A percentile compares a stretch with the other conserved stretches of the same genome.
phyloP scores from a whole-genome alignment of 2,329 filamentous ascomycete species.

The Hymenoscyphus fraxineus region DNA sequence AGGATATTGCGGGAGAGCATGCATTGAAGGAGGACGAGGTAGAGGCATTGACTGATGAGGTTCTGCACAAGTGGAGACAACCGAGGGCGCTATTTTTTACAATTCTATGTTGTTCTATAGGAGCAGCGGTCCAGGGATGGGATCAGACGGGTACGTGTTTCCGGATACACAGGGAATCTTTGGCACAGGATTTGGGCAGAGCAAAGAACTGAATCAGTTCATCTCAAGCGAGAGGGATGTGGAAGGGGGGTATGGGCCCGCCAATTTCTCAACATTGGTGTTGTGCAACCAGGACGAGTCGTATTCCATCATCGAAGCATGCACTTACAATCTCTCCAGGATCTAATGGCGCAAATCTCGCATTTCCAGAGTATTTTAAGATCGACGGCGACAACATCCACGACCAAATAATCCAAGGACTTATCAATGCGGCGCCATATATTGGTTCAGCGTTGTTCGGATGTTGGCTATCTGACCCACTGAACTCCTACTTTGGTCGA shows the following conservation, averaged over 20 bases:
- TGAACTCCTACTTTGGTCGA: conserved; percentile 65
- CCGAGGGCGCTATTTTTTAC: conserved; percentile 62
- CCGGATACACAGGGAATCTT: background rate
- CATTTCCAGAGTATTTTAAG: conserved; percentile 46
- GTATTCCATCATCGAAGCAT: background rate
- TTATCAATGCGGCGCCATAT: conserved; percentile 58
- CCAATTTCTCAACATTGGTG: too few relatives aligned
- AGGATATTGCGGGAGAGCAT: conserved; percentile 53
- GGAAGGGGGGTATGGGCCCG: too few relatives aligned
- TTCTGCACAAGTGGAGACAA: conserved; percentile 64
- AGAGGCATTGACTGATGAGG: conserved; percentile 56
- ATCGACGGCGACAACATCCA: conserved; percentile 38
- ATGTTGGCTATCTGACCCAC: conserved; percentile 63
- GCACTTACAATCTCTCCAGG: conserved; percentile 7
- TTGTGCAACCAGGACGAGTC: too few relatives aligned
- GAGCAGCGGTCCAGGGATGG: conserved; percentile 56
- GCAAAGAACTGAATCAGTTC: too few relatives aligned
- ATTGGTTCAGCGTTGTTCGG: conserved; percentile 51
- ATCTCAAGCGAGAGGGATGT: too few relatives aligned
- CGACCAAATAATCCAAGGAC: conserved; percentile 45
- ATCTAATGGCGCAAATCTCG: conserved; percentile 47
- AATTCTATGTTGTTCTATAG: conserved; percentile 63
- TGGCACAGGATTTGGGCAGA: background rate
- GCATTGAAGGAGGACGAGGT: conserved; percentile 59
- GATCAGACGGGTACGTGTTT: conserved; percentile 26